Conservation (phyloP, 192 early-diverging fungal genomes). For the Mortierella antarctica region DNA sequence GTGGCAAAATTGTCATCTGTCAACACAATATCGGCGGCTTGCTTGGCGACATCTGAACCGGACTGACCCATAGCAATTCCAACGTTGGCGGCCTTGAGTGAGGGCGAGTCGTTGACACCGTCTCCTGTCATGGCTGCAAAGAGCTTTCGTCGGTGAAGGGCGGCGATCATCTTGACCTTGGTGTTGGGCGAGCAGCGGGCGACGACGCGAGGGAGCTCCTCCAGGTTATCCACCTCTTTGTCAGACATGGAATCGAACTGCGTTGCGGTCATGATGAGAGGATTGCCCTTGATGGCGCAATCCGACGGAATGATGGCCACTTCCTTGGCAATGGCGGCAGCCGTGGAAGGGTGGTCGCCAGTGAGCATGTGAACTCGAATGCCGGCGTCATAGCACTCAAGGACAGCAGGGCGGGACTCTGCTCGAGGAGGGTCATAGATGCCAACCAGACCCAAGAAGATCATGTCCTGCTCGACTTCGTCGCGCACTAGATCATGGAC, state of each 20-base stretch:
- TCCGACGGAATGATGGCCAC: conserved; percentile 78
- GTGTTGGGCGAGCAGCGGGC: conserved; percentile 95
- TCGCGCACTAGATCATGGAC: conserved; percentile 70
- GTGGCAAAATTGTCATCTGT: conserved; percentile 87
- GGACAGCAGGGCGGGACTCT: conserved; percentile 72
- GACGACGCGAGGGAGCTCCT: conserved; percentile 89
- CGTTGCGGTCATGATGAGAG: conserved; percentile 83
- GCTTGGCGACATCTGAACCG: conserved; percentile 94
- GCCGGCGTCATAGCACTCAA: conserved; percentile 89
- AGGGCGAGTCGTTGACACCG: conserved; percentile 77
- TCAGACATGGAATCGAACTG: conserved; percentile 90
- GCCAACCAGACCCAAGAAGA: conserved; percentile 90
- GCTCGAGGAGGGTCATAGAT: conserved; percentile 92
- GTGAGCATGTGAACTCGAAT: conserved; percentile 97
- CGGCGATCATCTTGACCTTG: conserved; percentile 96
- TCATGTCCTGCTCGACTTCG: conserved; percentile 76
- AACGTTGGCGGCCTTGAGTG: conserved; percentile 78
- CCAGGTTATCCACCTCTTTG: conserved; percentile 79
- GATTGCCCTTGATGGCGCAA: conserved; percentile 43
- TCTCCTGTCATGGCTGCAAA: conserved; percentile 92
- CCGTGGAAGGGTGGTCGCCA: conserved; percentile 91
- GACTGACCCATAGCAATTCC: conserved; percentile 91
- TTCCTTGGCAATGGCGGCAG: conserved; percentile 91
- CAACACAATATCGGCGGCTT: conserved; percentile 91
- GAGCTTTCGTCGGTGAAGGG: conserved; percentile 78